Evolutionary conservation across 108 stramenopile species (phyloP), one percentile per base, ranked within the genome.

Genomic region (Aurantiochytrium sp.): DNA sequence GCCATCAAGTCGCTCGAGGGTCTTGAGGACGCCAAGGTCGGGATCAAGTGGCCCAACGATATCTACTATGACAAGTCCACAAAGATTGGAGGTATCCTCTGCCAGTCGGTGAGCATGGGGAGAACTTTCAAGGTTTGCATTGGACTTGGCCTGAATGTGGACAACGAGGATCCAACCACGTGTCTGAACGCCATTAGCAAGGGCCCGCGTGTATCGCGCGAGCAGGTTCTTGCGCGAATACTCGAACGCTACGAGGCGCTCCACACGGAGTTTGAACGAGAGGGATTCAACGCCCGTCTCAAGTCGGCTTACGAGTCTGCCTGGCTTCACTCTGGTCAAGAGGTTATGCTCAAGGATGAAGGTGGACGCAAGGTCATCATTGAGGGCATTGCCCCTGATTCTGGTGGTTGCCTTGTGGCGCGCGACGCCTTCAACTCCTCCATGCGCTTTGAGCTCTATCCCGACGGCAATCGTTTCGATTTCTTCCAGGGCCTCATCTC

Each of bases 401-500:
- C 76, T 83, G 76, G 76, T 6, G 76, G 76, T 16, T 83, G 76
- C 4, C 76, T 83, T 18, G 45, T 83, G 10, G 76, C 76, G 6
- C 45, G 51, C 49, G 45, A 47, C 28, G 51, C 76, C n/a, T 47
- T 23, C 49, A 45, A 83, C 4, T 21, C 45, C 2, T 47, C 49
- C 45, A 47, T 53, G 49, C 76, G 45, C 45, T 83, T 83, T 45
- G 76, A 83, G 76, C 76, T 83, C 76, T 53, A 53, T 23, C 76
- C 76, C 6, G 76, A 83, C 76, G 76, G 76, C 16, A 83, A 83
- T 23, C 76, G 76, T 6, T 83, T 83, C 25, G 76, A 83, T 23
- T 83, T 83, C 51, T 83, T 83, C 51, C 45, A 83, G 76, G 76
- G 76, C 12, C 76, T 83, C 76, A 83, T 83, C 76, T 83, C 76